Evolutionary conservation across 352 stramenopile genomes (phyloP).

Genomic region (Phytophthora pinifolia): DNA sequence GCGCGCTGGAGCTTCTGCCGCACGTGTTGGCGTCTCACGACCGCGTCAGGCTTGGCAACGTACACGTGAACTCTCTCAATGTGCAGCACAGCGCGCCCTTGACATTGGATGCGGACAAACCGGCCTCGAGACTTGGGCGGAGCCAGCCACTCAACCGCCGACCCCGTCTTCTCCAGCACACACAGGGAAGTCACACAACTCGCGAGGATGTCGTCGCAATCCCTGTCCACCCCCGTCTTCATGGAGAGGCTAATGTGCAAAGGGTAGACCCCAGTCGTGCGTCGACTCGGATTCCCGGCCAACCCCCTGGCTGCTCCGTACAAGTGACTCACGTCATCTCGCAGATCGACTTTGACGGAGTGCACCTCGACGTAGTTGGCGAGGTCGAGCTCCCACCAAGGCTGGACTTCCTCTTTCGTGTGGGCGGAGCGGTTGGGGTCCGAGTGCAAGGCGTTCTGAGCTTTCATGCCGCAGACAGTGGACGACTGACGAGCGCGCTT

Average conservation of each 20-base stretch:
- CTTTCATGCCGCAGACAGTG: constrained; percentile 39
- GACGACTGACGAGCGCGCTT: constrained; percentile 52
- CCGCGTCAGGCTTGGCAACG: constrained; percentile 36
- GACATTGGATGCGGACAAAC: constrained; percentile 64
- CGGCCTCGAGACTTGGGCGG: constrained; percentile 54
- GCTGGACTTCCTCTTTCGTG: constrained; percentile 52
- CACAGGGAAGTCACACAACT: constrained; percentile 48
- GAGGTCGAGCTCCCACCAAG: constrained; percentile 59
- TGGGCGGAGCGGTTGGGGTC: constrained; percentile 35
- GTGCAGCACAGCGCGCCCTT: constrained; percentile 45
- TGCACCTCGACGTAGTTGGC: constrained; percentile 53
- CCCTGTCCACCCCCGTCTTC: constrained; percentile 57
- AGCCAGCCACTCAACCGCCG: constrained; percentile 45
- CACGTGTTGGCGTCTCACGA: constrained; percentile 21
- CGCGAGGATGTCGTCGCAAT: constrained; percentile 58
- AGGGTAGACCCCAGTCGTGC: constrained; percentile 37
- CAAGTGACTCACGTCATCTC: constrained; percentile 37
- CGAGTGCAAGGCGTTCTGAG: constrained; percentile 35
- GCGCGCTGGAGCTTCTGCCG: constrained; percentile 47
- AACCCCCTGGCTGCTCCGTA: constrained; percentile 18
- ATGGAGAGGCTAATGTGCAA: constrained; percentile 62
- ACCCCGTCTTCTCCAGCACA: constrained; percentile 25
- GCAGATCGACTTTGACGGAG: constrained; percentile 47
- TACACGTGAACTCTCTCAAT: constrained; percentile 65
- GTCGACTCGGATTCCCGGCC: constrained; percentile 11